phyloP scores from a whole-genome alignment of 2,329 filamentous ascomycete species.

The Dendrostoma leiphaemia region DNA sequence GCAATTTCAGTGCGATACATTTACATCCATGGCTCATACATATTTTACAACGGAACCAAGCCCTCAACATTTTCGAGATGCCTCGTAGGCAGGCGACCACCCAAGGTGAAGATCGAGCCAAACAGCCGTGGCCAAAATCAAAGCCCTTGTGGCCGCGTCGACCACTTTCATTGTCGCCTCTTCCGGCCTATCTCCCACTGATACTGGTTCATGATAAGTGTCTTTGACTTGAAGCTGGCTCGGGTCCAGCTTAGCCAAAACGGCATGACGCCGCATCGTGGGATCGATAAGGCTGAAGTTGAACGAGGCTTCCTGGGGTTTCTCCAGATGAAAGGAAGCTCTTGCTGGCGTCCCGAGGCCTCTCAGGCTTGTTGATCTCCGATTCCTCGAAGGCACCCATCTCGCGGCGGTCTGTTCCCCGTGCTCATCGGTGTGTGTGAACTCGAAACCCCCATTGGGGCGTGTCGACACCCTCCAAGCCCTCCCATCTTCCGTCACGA shows the following conservation, averaged over 20 bases:
- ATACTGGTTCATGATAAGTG: constrained; percentile 6
- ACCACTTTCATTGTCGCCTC: neutral
- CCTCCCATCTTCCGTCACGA: constrained; percentile 6
- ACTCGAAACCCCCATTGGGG: constrained; percentile 5
- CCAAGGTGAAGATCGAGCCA: constrained; percentile 12
- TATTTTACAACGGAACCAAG: neutral
- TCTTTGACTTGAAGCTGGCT: constrained; percentile 8
- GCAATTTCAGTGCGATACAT: too few species aligned
- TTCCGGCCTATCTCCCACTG: neutral
- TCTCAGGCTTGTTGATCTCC: neutral
- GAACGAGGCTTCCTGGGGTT: too few species aligned
- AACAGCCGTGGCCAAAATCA: constrained; percentile 5
- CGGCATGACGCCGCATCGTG: constrained; percentile 7
- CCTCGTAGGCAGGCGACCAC: constrained; percentile 9
- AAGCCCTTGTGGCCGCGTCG: constrained; percentile 1
- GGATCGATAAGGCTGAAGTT: constrained; percentile 13
- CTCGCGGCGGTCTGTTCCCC: neutral
- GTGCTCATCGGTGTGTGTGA: neutral
- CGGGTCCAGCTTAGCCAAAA: constrained; percentile 6
- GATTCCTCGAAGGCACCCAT: constrained; percentile 7
- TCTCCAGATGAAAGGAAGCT: too few species aligned
- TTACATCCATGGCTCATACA: neutral
- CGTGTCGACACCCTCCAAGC: constrained; percentile 1
- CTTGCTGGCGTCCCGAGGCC: too few species aligned
- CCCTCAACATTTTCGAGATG: neutral